Evolutionary conservation across 257 asterid species (phyloP), one percentile per base, ranked within the genome.

Genomic region (Misopates orontium): DNA sequence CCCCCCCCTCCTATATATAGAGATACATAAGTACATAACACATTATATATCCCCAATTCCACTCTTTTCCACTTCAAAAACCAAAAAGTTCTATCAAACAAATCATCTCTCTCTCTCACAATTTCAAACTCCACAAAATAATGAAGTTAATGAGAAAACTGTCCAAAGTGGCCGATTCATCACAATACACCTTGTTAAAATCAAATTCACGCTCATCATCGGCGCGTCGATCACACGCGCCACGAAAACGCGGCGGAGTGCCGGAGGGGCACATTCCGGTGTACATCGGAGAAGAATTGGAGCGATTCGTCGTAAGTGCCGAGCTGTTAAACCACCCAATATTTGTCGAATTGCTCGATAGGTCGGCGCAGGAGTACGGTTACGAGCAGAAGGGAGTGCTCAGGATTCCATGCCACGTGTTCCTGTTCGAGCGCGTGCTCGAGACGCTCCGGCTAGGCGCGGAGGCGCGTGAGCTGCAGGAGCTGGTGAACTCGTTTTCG

Each of bases 261-360:
- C 97, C 97, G 39, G 81, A 91, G 67, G 97, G 97, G 0, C 96
- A 91, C 66, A 76, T 91, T 10, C 97, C 97, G 42, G 95, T 91
- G 4, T 91, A 80, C 82, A 96, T 91, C n/a, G 97, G 97, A 1
- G 96, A 91, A 54, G 96, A 91, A 71, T 84, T 88, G 96, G 95
- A 91, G 84, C 73, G 97, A 42, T 91, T 91, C 64, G 78, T 91
- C 1, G 97, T 91, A 15, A 84, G 90, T 66, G 96, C 97, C 1
- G 95, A 88, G 64, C 56, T 88, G 48, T 61, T 91, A 71, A 84
- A 91, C 24, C 97, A 91, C 75, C 97, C 96, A 40, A 78, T 88
- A 58, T 91, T 91, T 59, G 84, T 83, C 21, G 71, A 64, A 75
- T 78, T 91, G 17, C 70, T 91, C 9, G 80, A 91, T 56, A 75